phyloP scores from a whole-genome alignment of 306 rosid species.

The Neltuma alba region DNA sequence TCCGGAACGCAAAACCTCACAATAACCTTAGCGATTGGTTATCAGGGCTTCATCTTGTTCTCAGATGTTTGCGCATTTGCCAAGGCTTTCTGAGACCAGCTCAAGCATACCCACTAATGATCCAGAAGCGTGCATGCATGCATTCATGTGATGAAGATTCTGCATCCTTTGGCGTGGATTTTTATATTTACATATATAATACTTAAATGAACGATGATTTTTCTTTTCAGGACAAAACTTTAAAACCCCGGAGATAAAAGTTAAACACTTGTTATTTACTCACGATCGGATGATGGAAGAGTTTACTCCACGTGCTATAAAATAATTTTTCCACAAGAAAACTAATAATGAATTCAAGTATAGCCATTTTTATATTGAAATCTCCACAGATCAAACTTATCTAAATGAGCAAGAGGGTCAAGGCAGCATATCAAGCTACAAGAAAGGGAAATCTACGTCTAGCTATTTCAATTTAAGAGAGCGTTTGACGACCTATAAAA shows the following conservation, averaged over 20 bases:
- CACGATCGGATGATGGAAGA: not conserved
- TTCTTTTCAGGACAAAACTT: not conserved
- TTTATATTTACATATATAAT: not conserved
- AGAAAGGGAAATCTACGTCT: not conserved
- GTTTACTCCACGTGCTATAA: not conserved
- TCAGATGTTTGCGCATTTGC: constrained; percentile 8
- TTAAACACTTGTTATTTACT: not conserved
- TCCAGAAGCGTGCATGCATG: constrained; percentile 28
- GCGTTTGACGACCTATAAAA: no score
- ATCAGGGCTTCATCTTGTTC: constrained; percentile 2
- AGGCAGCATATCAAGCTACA: not conserved
- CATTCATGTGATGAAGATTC: constrained; percentile 33
- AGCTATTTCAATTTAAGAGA: no score
- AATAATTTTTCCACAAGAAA: no score
- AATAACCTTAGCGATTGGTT: constrained; percentile 15
- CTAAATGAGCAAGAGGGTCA: not conserved
- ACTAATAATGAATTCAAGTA: not conserved
- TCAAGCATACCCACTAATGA: constrained; percentile 30
- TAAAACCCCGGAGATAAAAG: not conserved
- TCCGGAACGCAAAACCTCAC: constrained; percentile 25
- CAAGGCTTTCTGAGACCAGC: constrained; percentile 14
- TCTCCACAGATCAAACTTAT: not conserved
- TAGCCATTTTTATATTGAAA: not conserved
- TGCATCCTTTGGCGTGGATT: not conserved
- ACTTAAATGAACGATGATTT: not conserved